Conservation (phyloP, 2,329 filamentous ascomycete genomes). For the Talaromyces sp. region DNA sequence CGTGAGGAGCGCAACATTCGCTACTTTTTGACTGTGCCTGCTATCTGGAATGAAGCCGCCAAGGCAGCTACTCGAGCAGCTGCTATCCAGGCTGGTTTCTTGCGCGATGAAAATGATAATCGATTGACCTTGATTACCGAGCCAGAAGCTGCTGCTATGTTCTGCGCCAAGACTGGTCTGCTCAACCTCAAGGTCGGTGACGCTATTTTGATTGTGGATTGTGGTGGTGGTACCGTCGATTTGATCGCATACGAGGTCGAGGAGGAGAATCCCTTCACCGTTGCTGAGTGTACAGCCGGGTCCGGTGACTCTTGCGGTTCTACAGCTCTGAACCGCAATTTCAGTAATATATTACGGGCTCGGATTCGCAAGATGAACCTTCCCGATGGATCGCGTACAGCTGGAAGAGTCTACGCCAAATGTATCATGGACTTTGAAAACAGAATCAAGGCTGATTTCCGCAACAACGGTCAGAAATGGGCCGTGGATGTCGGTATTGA, state of each 20-base stretch:
- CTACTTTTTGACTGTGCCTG: conserved; percentile 97
- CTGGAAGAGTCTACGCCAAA: conserved; percentile 97
- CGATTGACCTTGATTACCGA: conserved; percentile 91
- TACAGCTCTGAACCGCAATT: conserved; percentile 96
- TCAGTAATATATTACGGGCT: conserved; percentile 93
- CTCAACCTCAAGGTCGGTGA: conserved; percentile 97
- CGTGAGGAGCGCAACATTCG: conserved; percentile 96
- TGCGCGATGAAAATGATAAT: conserved; percentile 97
- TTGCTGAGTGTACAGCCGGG: conserved; percentile 93
- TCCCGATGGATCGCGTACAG: conserved; percentile 91
- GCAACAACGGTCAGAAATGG: conserved; percentile 99
- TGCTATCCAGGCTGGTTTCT: conserved; percentile 93
- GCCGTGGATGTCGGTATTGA: conserved; percentile 98
- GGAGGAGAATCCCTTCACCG: conserved; percentile 94
- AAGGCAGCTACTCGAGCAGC: conserved; percentile 95
- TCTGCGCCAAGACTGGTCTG: conserved; percentile 94
- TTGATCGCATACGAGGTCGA: conserved; percentile 98
- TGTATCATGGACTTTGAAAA: conserved; percentile 99
- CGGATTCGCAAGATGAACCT: conserved; percentile 99
- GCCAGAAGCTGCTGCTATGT: conserved; percentile 93
- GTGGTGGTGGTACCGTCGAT: conserved; percentile 96
- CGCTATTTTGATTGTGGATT: conserved; percentile 96
- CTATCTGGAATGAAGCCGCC: conserved; percentile 98
- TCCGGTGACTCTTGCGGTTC: conserved; percentile 97
- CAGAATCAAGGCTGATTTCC: conserved; percentile 98